These are phyloP conservation scores for Candida anglica DNA, from an alignment of 805 yeast genomes.

Conservation along the genomic window DNA sequence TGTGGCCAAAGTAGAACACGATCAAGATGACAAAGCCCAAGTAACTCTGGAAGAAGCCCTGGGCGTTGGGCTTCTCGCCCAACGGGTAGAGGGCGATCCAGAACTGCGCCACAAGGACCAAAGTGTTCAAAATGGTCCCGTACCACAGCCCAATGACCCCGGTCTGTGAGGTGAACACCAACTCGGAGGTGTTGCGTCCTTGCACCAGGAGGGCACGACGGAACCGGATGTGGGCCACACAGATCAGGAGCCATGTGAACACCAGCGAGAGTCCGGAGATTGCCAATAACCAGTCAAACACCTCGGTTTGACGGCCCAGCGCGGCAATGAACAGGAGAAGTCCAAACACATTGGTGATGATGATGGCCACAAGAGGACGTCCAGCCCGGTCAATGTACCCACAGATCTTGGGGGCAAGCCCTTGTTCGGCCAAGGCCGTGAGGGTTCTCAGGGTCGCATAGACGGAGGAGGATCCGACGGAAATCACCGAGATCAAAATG, in stretches of 20 bases:
- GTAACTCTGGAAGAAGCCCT: slow-evolving; percentile 60
- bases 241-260: slow-evolving; percentile 49
- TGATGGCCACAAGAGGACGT: slow-evolving; percentile 45
- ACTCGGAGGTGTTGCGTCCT: slow-evolving; percentile 66
- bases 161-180: slow-evolving; percentile 60
- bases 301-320: slow-evolving; percentile 30
- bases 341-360: slow-evolving; percentile 37
- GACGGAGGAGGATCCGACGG: slow-evolving; percentile 42
- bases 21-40: slow-evolving; percentile 62
- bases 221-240: slow-evolving; percentile 41
- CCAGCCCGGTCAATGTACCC: slow-evolving; percentile 48
- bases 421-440: slow-evolving; percentile 42
- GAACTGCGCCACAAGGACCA: slow-evolving; percentile 72
- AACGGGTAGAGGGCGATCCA: slow-evolving; percentile 79
- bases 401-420: slow-evolving; percentile 40
- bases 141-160: slow-evolving; percentile 67
- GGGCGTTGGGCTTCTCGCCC: slow-evolving; percentile 48
- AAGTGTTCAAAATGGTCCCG: slow-evolving; percentile 54
- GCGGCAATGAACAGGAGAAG: slow-evolving; percentile 44
- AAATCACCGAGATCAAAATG: slow-evolving; percentile 36
- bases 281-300: slow-evolving; percentile 48
- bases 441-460: slow-evolving; percentile 40
- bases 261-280: slow-evolving; percentile 45
- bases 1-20: slow-evolving; percentile 54
- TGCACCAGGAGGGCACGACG: slow-evolving; percentile 60